Evolutionary conservation across 2,329 filamentous ascomycete species (phyloP).

Genomic region (Fusarium papillatum): DNA sequence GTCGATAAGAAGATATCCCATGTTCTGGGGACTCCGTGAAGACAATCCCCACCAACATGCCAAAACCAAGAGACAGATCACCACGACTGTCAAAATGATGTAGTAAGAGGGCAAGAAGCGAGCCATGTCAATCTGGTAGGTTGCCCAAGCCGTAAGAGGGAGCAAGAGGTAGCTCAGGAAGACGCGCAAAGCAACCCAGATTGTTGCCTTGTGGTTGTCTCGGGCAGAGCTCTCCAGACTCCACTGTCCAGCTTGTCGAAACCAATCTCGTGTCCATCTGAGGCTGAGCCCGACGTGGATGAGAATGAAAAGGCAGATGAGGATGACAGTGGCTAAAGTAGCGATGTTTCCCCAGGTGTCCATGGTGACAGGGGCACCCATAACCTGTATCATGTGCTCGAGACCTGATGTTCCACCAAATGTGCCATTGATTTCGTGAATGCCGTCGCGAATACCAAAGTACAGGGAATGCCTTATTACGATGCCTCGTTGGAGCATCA

Average conservation of each 20-base stretch:
- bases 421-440: constrained; percentile 77
- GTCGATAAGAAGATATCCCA: constrained; percentile 52
- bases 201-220: constrained; percentile 55
- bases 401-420: constrained; percentile 69
- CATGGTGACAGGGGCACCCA: constrained; percentile 72
- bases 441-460: constrained; percentile 59
- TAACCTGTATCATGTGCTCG: constrained; percentile 75
- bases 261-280: constrained; percentile 55
- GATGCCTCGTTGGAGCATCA: constrained; percentile 67
- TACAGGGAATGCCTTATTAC: constrained; percentile 42
- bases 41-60: constrained; percentile 48
- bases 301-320: constrained; percentile 71
- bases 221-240: constrained; percentile 12
- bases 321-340: constrained; percentile 69
- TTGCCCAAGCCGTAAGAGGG: constrained; percentile 78
- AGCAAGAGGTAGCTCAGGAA: constrained; percentile 83
- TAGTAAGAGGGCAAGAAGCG: constrained; percentile 39
- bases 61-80: constrained; percentile 39
- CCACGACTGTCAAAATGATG: constrained; percentile 48
- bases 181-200: constrained; percentile 71
- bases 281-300: constrained; percentile 55
- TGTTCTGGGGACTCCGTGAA: constrained; percentile 32
- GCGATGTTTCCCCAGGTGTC: constrained; percentile 80
- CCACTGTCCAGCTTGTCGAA: constrained; percentile 51
- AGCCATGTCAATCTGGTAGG: constrained; percentile 73